Evolutionary conservation across 805 yeast species (phyloP).

Genomic region (Cyberlindnera samutprakarnensis): DNA sequence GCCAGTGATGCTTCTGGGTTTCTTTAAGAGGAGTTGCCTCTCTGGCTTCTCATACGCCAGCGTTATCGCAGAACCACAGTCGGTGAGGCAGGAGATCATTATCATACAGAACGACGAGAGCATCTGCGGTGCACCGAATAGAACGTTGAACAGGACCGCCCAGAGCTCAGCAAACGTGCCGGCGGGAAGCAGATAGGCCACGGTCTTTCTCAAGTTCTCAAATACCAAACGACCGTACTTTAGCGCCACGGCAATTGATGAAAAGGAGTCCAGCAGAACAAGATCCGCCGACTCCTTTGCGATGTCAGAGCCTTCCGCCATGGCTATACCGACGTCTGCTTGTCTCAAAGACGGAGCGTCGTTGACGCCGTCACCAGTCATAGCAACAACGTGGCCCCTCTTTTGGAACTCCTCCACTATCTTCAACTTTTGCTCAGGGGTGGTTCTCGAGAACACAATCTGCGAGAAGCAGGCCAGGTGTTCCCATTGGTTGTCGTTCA

Average conservation of each 20-base stretch:
- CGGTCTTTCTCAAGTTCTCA: constrained; percentile 40
- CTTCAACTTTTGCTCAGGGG: constrained; percentile 44
- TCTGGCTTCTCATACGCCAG: constrained; percentile 39
- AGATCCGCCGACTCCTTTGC: constrained; percentile 22
- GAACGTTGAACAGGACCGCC: constrained; percentile 39
- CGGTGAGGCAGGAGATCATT: constrained; percentile 41
- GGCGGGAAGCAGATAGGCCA: constrained; percentile 44
- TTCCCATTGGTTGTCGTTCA: constrained; percentile 37
- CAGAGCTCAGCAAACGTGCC: constrained; percentile 44
- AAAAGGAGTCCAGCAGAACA: constrained; percentile 18
- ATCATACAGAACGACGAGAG: constrained; percentile 44
- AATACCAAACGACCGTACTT: constrained; percentile 39
- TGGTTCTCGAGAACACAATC: constrained; percentile 28
- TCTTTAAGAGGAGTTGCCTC: constrained; percentile 31
- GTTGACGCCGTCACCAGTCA: constrained; percentile 92
- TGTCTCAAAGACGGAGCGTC: constrained; percentile 82
- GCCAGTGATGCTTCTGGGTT: constrained; percentile 35
- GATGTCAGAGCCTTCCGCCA: constrained; percentile 32
- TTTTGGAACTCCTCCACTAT: constrained; percentile 42
- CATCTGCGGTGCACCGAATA: constrained; percentile 43
- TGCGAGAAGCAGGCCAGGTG: constrained; percentile 29
- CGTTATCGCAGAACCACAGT: constrained; percentile 36
- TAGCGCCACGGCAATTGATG: constrained; percentile 31
- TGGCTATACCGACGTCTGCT: constrained; percentile 80
- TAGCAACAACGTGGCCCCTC: constrained; percentile 76